phyloP scores from a whole-genome alignment of 2,329 filamentous ascomycete genomes.

The Calonectria crousiana region DNA sequence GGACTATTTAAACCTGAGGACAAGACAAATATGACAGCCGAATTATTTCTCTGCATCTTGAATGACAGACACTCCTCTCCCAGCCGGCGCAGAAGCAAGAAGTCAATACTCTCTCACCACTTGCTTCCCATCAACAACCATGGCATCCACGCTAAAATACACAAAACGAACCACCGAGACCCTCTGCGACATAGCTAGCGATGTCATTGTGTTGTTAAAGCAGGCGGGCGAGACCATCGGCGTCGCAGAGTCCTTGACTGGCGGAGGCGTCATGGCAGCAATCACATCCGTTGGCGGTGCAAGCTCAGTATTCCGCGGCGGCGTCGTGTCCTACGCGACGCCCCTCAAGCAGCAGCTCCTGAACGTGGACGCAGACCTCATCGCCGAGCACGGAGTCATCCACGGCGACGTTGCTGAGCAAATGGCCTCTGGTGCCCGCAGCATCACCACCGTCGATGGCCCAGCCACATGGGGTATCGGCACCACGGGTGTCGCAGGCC shows the following conservation, averaged over 20 bases:
- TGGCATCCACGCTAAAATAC: constrained; percentile 13
- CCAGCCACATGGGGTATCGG: constrained; percentile 37
- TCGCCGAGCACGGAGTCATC: constrained; percentile 28
- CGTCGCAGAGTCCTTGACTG: constrained; percentile 50
- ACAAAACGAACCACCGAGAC: constrained; percentile 25
- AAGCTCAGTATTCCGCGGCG: constrained; percentile 48
- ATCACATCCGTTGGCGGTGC: constrained; percentile 47
- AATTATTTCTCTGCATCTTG: background rate
- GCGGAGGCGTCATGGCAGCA: constrained; percentile 47
- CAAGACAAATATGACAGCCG: background rate
- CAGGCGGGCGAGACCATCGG: constrained; percentile 41
- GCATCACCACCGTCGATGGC: constrained; percentile 25
- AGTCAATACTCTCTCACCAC: background rate
- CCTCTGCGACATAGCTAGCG: constrained; percentile 28
- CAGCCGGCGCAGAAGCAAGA: background rate
- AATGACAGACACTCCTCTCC: background rate
- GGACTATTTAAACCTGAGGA: background rate
- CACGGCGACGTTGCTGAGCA: constrained; percentile 35
- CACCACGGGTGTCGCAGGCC: constrained; percentile 30
- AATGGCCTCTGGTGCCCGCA: constrained; percentile 32
- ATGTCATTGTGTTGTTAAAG: constrained; percentile 31
- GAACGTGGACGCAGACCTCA: constrained; percentile 29
- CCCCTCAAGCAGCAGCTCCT: constrained; percentile 46
- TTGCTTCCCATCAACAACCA: background rate
- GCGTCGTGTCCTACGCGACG: constrained; percentile 49